A percentile compares a stretch with the other conserved stretches of the same genome.
Conservation (phyloP, 306 rosid genomes). For the Corylus americana region DNA sequence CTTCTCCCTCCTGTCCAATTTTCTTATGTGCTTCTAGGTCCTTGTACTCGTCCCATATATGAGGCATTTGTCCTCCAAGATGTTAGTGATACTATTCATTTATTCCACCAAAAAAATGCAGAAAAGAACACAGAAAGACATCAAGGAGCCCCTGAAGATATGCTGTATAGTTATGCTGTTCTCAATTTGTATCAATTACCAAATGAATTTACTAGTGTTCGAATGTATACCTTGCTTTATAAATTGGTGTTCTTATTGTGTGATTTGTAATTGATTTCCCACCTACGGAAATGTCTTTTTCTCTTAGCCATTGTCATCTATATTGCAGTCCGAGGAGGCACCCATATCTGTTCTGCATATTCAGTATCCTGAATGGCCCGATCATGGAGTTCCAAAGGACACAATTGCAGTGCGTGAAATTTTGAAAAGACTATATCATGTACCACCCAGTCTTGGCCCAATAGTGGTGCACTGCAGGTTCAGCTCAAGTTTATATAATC, state of each 20-base stretch:
- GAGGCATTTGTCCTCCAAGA: not conserved
- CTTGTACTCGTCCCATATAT: not conserved
- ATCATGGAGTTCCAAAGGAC: constrained; percentile 88
- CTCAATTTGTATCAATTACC: not conserved
- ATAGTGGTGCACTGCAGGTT: constrained; percentile 96
- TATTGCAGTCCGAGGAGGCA: constrained; percentile 59
- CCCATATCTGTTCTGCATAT: constrained; percentile 75
- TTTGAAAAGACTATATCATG: constrained; percentile 57
- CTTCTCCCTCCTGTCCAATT: not conserved
- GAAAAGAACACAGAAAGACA: not conserved
- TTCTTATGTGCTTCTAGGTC: not conserved
- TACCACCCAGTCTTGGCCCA: constrained; percentile 75
- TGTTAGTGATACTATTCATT: not conserved
- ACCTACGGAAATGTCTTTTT: constrained; percentile 21
- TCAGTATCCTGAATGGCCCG: constrained; percentile 96
- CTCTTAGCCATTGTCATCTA: constrained; percentile 23
- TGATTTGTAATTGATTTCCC: constrained; percentile 3
- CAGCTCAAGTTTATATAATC: constrained; percentile 25
- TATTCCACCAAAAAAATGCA: not conserved
- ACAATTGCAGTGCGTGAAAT: constrained; percentile 74
- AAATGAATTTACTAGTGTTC: not conserved
- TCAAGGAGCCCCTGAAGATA: not conserved
- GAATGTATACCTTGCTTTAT: not conserved
- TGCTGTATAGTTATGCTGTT: not conserved
- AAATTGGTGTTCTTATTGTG: not conserved